Percentiles rank a stretch among this genome's conserved stretches.
Evolutionary conservation across 2,329 filamentous ascomycete species (phyloP).

Genomic region (Ilyonectria robusta): DNA sequence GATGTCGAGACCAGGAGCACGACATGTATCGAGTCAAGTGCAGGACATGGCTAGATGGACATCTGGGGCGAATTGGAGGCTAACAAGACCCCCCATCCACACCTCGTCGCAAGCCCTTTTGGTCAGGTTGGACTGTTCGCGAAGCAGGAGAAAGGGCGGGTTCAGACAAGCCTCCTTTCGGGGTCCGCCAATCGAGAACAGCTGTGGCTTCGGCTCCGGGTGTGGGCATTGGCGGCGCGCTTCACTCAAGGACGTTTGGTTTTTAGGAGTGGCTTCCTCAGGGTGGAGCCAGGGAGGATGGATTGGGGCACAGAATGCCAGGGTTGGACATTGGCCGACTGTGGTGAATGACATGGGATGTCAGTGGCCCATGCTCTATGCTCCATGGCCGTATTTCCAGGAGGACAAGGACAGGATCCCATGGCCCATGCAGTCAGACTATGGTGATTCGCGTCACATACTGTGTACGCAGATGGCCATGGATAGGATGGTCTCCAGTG

Average conservation of each 20-base stretch:
- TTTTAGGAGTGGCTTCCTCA: conserved; percentile 44
- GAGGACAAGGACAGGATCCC: conserved; percentile 25
- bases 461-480: conserved; percentile 15
- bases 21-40: conserved; percentile 45
- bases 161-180: conserved; percentile 46
- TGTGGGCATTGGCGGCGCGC: conserved; percentile 33
- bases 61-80: conserved; percentile 35
- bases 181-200: conserved; percentile 41
- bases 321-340: conserved; percentile 40
- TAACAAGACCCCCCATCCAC: conserved; percentile 40
- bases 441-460: conserved; percentile 33
- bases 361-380: conserved; percentile 16
- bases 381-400: conserved; percentile 26
- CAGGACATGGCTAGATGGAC: conserved; percentile 42
- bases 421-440: conserved; percentile 36
- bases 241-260: conserved; percentile 42
- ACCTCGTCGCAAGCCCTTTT: conserved; percentile 32
- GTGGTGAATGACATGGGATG: conserved; percentile 29
- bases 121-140: conserved; percentile 39
- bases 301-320: conserved; percentile 35
- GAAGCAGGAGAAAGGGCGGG: conserved; percentile 40
- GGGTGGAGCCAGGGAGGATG: conserved; percentile 33
- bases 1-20: conserved; percentile 36
- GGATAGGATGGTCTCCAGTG: conserved; percentile 12
- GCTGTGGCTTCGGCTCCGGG: conserved; percentile 47